Percentiles rank a stretch among this genome's conserved stretches.
phyloP scores from a whole-genome alignment of 2,329 filamentous ascomycete species.

The Cercospora sojina region DNA sequence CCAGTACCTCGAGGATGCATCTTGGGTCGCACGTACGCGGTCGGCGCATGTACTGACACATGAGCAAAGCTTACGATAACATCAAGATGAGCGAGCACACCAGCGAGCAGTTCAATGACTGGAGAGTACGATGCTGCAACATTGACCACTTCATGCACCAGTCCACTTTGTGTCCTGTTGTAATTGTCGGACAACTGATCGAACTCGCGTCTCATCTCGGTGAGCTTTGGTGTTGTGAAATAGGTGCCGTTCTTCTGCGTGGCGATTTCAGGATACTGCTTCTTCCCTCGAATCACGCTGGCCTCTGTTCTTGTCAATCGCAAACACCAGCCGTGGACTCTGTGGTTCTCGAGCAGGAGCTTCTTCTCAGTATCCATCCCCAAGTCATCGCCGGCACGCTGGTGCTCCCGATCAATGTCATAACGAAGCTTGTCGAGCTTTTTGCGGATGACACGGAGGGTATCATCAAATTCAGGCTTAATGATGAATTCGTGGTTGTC shows the following conservation, averaged over 20 bases:
- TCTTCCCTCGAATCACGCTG: slow-evolving; percentile 87
- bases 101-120: slow-evolving; percentile 83
- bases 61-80: slow-evolving; percentile 94
- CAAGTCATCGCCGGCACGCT: slow-evolving; percentile 73
- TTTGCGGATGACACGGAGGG: slow-evolving; percentile 80
- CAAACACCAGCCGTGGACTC: slow-evolving; percentile 95
- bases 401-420: slow-evolving; percentile 82
- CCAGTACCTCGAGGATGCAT: slow-evolving; percentile 87
- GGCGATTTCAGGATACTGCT: slow-evolving; percentile 86
- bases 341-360: slow-evolving; percentile 94
- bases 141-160: slow-evolving; percentile 87
- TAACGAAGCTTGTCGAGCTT: slow-evolving; percentile 81
- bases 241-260: slow-evolving; percentile 99
- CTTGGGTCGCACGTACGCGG: slow-evolving; percentile 84
- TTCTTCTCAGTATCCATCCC: slow-evolving; percentile 97
- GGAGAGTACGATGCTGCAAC: slow-evolving; percentile 95
- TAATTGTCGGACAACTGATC: slow-evolving; percentile 94
- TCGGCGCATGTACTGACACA: slow-evolving; percentile 87
- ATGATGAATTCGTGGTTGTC: slow-evolving; percentile 99
- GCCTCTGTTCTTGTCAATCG: slow-evolving; percentile 87
- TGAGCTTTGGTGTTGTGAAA: slow-evolving; percentile 84
- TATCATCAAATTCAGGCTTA: slow-evolving; percentile 95
- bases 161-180: slow-evolving; percentile 85
- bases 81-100: slow-evolving; percentile 86
- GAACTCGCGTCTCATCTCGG: slow-evolving; percentile 80